phyloP scores from a whole-genome alignment of 2,329 filamentous ascomycete genomes.

The Cercospora zeae-maydis region DNA sequence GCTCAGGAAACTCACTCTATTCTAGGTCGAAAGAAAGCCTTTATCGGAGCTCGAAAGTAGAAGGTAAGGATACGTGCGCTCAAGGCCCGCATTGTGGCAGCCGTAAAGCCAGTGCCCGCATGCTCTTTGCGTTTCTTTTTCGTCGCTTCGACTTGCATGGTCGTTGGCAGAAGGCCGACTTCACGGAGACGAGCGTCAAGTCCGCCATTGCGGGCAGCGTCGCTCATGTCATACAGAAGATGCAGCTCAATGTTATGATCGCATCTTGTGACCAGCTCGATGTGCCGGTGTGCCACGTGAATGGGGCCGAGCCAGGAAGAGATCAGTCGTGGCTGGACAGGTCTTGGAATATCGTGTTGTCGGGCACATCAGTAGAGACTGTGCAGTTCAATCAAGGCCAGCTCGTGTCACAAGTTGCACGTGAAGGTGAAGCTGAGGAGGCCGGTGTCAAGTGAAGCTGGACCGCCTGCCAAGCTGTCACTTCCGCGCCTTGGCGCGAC shows the following conservation, averaged over 20 bases:
- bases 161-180: conserved; percentile 6
- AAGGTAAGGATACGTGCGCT: conserved; percentile 82
- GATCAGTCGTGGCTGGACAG: neutral
- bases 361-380: neutral
- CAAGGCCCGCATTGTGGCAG: conserved; percentile 77
- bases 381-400: neutral
- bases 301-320: neutral
- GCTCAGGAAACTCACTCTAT: conserved; percentile 65
- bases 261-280: conserved; percentile 1
- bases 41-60: conserved; percentile 86
- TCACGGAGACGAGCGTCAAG: conserved; percentile 17
- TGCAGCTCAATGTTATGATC: neutral
- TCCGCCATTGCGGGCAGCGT: conserved; percentile 17
- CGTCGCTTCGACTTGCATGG: conserved; percentile 12
- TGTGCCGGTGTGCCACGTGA: neutral
- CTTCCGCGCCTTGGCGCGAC: neutral
- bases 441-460: neutral
- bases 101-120: conserved; percentile 71
- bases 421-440: neutral
- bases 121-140: conserved; percentile 52
- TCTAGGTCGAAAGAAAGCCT: conserved; percentile 85
- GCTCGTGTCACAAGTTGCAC: neutral
- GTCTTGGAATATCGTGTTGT: neutral
- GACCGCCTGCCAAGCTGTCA: neutral
- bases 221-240: conserved; percentile 19